These are phyloP conservation scores for Epichloe hybrida DNA, from an alignment of 2,329 filamentous ascomycete genomes.

Conservation along the genomic window DNA sequence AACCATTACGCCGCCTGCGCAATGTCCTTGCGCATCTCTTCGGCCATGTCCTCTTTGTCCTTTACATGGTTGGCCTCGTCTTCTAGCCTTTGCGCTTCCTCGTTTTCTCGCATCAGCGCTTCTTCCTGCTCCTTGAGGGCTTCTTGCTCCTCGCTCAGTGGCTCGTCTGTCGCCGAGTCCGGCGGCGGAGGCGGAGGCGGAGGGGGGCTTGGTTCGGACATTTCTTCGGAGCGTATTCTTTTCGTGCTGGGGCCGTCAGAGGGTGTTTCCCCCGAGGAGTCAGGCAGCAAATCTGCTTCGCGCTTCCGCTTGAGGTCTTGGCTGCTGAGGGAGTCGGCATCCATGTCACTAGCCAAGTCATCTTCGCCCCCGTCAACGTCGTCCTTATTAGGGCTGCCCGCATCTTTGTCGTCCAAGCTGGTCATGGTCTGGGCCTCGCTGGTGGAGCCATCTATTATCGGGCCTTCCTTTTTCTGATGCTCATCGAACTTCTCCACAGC, in stretches of 20 bases:
- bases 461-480: conserved; percentile 45
- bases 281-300: conserved; percentile 17
- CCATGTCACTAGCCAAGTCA: conserved; percentile 23
- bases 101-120: conserved; percentile 37
- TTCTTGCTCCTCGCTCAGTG: conserved; percentile 23
- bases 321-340: conserved; percentile 30
- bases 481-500: conserved; percentile 62
- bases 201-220: conserved; percentile 26
- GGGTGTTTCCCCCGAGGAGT: conserved; percentile 32
- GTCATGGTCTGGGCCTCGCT: neutral
- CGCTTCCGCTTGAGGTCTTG: conserved; percentile 54
- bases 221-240: conserved; percentile 34
- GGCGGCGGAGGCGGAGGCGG: conserved; percentile 35
- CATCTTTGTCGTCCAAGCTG: neutral
- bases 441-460: conserved; percentile 1
- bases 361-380: conserved; percentile 5
- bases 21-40: conserved; percentile 12
- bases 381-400: neutral
- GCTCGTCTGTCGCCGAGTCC: conserved; percentile 22
- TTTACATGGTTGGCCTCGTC: conserved; percentile 28
- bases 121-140: conserved; percentile 36
- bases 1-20: conserved; percentile 6
- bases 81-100: conserved; percentile 38
- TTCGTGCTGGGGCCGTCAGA: conserved; percentile 44
- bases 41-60: conserved; percentile 13